Evolutionary conservation across 2,329 filamentous ascomycete genomes (phyloP).

Genomic region (Geosmithia putterillii): DNA sequence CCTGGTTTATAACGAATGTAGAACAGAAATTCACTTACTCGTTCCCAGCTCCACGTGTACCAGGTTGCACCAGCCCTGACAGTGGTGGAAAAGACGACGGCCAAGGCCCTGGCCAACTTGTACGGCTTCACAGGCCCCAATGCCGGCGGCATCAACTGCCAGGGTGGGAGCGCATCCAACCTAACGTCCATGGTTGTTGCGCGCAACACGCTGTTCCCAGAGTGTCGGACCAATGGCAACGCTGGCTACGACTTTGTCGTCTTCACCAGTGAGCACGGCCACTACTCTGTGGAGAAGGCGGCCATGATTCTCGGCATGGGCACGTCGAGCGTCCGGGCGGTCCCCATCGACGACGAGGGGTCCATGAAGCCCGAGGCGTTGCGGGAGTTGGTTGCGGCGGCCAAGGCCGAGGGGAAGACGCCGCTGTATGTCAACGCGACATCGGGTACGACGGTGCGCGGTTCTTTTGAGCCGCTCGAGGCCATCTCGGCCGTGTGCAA

Average conservation of each 20-base stretch:
- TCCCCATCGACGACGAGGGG: conserved; percentile 62
- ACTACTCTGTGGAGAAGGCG: conserved; percentile 91
- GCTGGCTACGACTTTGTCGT: conserved; percentile 55
- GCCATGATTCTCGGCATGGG: conserved; percentile 86
- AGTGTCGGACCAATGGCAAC: conserved; percentile 64
- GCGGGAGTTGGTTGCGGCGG: conserved; percentile 45
- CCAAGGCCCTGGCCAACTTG: conserved; percentile 56
- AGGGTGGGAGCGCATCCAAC: conserved; percentile 78
- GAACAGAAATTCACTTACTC: not conserved
- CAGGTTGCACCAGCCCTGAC: conserved; percentile 84
- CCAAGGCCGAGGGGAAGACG: conserved; percentile 56
- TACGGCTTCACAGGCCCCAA: conserved; percentile 65
- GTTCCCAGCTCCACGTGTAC: conserved; percentile 65
- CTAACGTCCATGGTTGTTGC: conserved; percentile 76
- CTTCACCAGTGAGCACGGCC: conserved; percentile 82
- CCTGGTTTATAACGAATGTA: not conserved
- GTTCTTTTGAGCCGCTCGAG: conserved; percentile 72
- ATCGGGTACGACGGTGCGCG: conserved; percentile 85
- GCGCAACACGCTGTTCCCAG: conserved; percentile 72
- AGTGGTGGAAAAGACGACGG: conserved; percentile 75
- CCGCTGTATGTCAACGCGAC: conserved; percentile 95
- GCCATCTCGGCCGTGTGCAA: conserved; percentile 60
- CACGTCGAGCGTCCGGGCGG: conserved; percentile 55
- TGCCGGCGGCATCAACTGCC: conserved; percentile 64
- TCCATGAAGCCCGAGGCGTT: conserved; percentile 59